A percentile compares a stretch with the other conserved stretches of the same genome.
Conservation (phyloP, 257 asterid species). For the Plantago major region DNA sequence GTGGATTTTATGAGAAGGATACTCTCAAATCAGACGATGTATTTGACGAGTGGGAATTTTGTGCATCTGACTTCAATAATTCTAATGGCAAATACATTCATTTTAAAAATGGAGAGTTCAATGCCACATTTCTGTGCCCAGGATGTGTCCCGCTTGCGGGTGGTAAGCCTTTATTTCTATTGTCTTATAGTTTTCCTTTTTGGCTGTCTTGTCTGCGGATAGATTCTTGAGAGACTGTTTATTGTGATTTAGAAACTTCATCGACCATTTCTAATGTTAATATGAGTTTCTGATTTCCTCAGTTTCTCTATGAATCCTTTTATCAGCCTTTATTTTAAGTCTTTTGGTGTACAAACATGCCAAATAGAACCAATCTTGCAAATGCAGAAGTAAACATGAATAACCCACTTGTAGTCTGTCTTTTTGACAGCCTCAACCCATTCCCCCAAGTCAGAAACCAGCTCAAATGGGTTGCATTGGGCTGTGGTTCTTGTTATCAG, state of each 20-base stretch:
- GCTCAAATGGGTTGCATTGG: constrained; percentile 39
- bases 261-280: neutral
- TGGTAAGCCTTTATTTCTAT: constrained; percentile 24
- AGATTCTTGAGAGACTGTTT: neutral
- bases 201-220: constrained; percentile 1
- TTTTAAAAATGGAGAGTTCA: constrained; percentile 33
- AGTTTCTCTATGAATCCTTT: neutral
- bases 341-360: neutral
- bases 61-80: constrained; percentile 62
- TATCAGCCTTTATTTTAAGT: neutral
- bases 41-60: constrained; percentile 84
- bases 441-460: constrained; percentile 23
- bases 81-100: constrained; percentile 50
- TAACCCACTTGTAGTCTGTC: constrained; percentile 1
- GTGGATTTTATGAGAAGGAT: constrained; percentile 78
- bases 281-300: no score
- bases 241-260: neutral
- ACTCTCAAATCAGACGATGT: constrained; percentile 45
- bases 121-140: constrained; percentile 42
- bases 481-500: constrained; percentile 30
- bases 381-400: neutral
- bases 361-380: neutral
- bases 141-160: constrained; percentile 31
- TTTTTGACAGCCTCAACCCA: constrained; percentile 30
- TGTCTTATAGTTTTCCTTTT: neutral